These are phyloP conservation scores for Sclerotinia nivalis DNA, from an alignment of 2,329 filamentous ascomycete species.

Conservation along the genomic window DNA sequence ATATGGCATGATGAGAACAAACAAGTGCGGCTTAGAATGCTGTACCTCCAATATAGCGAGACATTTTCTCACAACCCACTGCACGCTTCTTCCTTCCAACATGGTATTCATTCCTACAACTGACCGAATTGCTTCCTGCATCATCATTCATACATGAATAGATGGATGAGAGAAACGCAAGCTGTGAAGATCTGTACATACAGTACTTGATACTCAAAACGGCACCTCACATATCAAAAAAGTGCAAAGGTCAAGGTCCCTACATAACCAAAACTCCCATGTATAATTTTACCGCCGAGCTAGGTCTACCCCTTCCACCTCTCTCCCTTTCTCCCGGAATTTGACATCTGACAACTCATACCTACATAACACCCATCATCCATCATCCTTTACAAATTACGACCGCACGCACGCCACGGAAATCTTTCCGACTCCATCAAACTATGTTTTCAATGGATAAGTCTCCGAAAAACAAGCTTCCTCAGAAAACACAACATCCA, in stretches of 20 bases:
- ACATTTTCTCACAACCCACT: slow-evolving; percentile 6
- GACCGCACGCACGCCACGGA: neutral
- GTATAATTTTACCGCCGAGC: slow-evolving; percentile 1
- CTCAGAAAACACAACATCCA: neutral
- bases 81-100: slow-evolving; percentile 11
- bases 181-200: slow-evolving; percentile 5
- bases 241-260: neutral
- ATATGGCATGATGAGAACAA: neutral
- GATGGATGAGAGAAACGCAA: neutral
- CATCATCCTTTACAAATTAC: neutral
- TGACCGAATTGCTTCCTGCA: slow-evolving; percentile 4
- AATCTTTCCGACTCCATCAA: neutral
- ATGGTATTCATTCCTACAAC: slow-evolving; percentile 12
- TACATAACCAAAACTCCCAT: neutral
- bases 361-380: slow-evolving; percentile 8
- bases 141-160: neutral
- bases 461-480: neutral
- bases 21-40: neutral
- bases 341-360: slow-evolving; percentile 14
- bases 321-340: slow-evolving; percentile 3
- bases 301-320: slow-evolving; percentile 2
- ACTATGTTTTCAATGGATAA: neutral
- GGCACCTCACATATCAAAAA: neutral
- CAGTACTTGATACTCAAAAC: neutral
- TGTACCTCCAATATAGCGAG: neutral